Evolutionary conservation across 2,329 filamentous ascomycete species (phyloP).

Genomic region (Colletotrichum sp.): DNA sequence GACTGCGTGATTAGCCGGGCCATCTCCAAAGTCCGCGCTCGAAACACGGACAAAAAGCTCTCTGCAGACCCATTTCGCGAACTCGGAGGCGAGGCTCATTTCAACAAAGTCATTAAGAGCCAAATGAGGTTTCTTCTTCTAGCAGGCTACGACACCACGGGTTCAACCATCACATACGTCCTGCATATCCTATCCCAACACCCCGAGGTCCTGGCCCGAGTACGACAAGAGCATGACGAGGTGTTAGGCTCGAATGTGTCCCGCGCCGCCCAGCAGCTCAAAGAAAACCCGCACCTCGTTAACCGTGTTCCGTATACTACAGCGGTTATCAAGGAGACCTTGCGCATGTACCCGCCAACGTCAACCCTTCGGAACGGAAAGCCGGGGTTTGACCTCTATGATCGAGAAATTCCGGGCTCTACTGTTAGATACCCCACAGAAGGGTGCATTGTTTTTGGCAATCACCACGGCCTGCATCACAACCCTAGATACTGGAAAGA

Average conservation of each 20-base stretch:
- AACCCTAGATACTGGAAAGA: slow-evolving; percentile 1
- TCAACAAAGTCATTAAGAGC: background rate
- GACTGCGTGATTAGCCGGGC: background rate
- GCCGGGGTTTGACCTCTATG: background rate
- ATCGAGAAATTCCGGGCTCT: background rate
- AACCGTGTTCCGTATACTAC: slow-evolving; percentile 57
- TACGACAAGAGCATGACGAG: slow-evolving; percentile 35
- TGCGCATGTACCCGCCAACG: slow-evolving; percentile 38
- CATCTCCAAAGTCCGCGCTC: background rate
- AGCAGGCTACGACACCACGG: slow-evolving; percentile 37
- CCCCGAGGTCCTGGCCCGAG: slow-evolving; percentile 22
- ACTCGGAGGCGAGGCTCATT: background rate
- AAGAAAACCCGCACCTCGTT: slow-evolving; percentile 47
- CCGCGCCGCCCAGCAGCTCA: slow-evolving; percentile 41
- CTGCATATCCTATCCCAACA: slow-evolving; percentile 26
- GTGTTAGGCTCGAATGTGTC: slow-evolving; percentile 50
- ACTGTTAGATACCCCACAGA: background rate
- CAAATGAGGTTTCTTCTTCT: slow-evolving; percentile 37
- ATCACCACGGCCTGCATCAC: background rate
- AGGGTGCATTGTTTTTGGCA: background rate
- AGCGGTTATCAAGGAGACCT: slow-evolving; percentile 42
- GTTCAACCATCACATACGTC: slow-evolving; percentile 28
- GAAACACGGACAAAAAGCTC: background rate
- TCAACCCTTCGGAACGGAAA: slow-evolving; percentile 29
- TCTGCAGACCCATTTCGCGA: background rate